Conservation (phyloP, 177 flowering plant species). For the Vitis hybrid region DNA sequence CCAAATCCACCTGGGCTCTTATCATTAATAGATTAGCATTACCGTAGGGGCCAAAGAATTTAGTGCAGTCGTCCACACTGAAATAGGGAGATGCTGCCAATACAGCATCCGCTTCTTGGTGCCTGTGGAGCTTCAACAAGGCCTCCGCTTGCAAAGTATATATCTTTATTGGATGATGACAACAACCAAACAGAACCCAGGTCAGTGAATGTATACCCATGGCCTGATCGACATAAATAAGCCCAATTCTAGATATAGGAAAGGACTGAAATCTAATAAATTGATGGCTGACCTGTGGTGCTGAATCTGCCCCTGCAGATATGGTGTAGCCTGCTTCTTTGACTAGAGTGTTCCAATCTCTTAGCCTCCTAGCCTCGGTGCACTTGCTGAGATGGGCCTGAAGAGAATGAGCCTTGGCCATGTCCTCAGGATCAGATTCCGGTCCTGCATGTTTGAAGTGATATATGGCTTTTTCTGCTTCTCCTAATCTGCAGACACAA, state of each 20-base stretch:
- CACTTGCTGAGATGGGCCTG: conserved; percentile 51
- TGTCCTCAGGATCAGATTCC: conserved; percentile 53
- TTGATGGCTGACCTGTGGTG: conserved; percentile 45
- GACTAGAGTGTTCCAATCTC: conserved; percentile 58
- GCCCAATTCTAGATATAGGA: too few species aligned
- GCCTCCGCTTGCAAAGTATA: conserved; percentile 74
- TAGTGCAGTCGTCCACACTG: conserved; percentile 45
- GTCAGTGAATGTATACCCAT: too few species aligned
- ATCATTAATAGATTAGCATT: conserved; percentile 42
- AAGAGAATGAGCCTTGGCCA: conserved; percentile 37
- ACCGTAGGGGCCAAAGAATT: conserved; percentile 58
- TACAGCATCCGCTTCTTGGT: conserved; percentile 57
- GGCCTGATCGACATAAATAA: too few species aligned
- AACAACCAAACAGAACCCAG: not conserved
- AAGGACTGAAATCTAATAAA: too few species aligned
- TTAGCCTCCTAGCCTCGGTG: conserved; percentile 50
- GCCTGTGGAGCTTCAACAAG: conserved; percentile 51
- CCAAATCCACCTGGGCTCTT: conserved; percentile 60
- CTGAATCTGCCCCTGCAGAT: conserved; percentile 63
- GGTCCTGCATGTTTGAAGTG: conserved; percentile 68
- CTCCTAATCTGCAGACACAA: conserved; percentile 53
- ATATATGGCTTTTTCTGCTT: conserved; percentile 59
- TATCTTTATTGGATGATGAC: conserved; percentile 29
- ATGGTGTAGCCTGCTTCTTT: conserved; percentile 36
- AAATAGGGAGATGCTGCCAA: conserved; percentile 46